Conservation (phyloP, 306 rosid genomes). For the Rosa persica region DNA sequence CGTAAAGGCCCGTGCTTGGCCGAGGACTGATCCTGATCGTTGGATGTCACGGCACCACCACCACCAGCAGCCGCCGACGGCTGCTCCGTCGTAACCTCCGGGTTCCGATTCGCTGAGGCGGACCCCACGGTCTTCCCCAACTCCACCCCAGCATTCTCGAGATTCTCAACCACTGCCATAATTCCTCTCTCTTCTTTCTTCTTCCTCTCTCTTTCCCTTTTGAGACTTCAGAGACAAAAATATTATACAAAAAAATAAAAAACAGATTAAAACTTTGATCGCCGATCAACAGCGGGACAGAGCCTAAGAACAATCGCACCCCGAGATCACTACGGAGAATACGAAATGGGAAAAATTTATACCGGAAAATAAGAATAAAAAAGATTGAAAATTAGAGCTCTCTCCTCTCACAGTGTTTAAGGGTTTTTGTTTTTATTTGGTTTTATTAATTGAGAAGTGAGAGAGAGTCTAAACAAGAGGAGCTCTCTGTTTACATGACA, state of each 20-base stretch:
- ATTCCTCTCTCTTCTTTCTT: background rate
- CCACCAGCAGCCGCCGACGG: background rate
- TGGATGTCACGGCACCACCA: background rate
- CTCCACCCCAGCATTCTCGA: conserved; percentile 40
- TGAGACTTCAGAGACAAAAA: background rate
- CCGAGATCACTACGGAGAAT: conserved; percentile 27
- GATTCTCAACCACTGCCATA: conserved; percentile 44
- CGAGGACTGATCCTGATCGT: conserved; percentile 39
- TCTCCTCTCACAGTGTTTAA: background rate
- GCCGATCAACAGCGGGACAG: conserved; percentile 18
- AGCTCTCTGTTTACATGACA: conserved; percentile 20
- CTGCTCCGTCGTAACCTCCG: conserved; percentile 11
- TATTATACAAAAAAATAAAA: background rate
- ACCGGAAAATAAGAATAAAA: background rate
- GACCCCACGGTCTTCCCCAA: conserved; percentile 30
- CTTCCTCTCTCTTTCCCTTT: background rate
- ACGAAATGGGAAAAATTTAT: conserved; percentile 5
- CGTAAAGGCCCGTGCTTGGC: conserved; percentile 27
- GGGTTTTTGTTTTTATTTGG: background rate
- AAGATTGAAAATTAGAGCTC: background rate
- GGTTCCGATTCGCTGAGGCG: conserved; percentile 32
- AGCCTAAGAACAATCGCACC: conserved; percentile 25
- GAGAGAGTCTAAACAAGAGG: background rate
- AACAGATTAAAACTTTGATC: background rate
- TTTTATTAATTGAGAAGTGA: background rate